Base-by-base conservation (phyloP, 768 basidiomycete genomes). In the Suillus subluteus region DNA sequence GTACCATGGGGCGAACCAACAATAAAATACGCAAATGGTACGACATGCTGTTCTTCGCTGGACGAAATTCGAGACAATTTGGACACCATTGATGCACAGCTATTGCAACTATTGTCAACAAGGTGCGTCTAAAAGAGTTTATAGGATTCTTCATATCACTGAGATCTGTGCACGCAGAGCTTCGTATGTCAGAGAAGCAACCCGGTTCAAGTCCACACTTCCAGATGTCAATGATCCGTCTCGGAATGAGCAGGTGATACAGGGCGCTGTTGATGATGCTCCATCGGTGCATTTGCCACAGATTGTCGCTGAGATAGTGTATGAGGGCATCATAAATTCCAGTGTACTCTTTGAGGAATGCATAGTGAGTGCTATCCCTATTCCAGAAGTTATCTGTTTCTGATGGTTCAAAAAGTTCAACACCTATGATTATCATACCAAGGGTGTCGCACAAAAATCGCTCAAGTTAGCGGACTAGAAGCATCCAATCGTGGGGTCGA, bases 21-120 rank as follows among this genome's bases (percentile, higher is more conserved):
- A 44, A 75, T 73, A 26, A 38, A 54, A 11, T 68, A 46, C 26
- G 6, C 65, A 35, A 70, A 73, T 35, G 72, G 74, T 38, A 72
- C 74, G 6, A 74, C 68, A 15, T 74, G 72, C 23, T 75, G 74
- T 48, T 66, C 72, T 11, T 75, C 72, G 4, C 64, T 75, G n/a
- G 65, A 69, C 30, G 62, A 72, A 48, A 68, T 75, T 23, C 69
- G 66, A 40, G 8, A 7, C 9, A 68, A 69, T 11, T 65, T 75
- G 18, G 52, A 75, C 26, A 52, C 56, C 6, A 63, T 74, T 26
- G 72, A 75, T 40, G 66, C 66, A 2, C 63, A 72, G 40, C 23
- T 75, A 4, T 26, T 75, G 56, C 65, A 66, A 35, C 62, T 75
- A 41, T 52, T 74, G 61, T 69, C 71, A 15, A 61, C 50, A 23